Evolutionary conservation across 768 basidiomycete species (phyloP), one percentile per base, ranked within the genome.

Genomic region (Russula ochroleuca): DNA sequence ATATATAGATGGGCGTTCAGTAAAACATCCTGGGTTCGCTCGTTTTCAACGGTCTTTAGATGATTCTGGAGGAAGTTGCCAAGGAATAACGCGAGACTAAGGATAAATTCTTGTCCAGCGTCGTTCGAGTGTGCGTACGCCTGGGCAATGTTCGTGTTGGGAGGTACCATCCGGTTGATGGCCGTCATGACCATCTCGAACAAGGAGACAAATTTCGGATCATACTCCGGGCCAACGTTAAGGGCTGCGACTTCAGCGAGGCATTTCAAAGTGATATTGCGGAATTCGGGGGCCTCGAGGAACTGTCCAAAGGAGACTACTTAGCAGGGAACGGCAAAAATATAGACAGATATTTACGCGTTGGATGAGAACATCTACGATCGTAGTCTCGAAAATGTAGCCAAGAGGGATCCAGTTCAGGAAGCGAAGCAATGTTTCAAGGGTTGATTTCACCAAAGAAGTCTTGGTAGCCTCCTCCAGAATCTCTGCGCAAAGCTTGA

Each of bases 111-210:
- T 75, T 99, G 97, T 37, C 95, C 95, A 5, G 90, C 80, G 72
- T 98, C 96, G 53, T 88, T 85, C 0, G 95, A 90, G 62, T 88
- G 88, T 28, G 86, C 81, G 73, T 97, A 99, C 14, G 94, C 95
- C 65, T 89, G 85, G 1, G 93, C 88, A 68, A 99, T 94, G 72
- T 98, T 94, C 51, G 96, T 98, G 64, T 84, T 88, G 11, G 94
- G 94, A 37, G 94, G 95, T 31, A 98, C 88, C 94, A 98, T 98
- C 62, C 92, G 88, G 76, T 98, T 98, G 69, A 97, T 77, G 47
- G 93, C 90, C 5, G 94, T 95, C 94, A 98, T 96, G 74, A 97
- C 95, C 86, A 95, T 94, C 57, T 92, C 91, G 80, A 98, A 98
- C 38, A 99, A 80, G 68, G 94, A 93, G 65, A 94, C 93, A 74